Evolutionary conservation across 2,329 filamentous ascomycete genomes (phyloP), one percentile per base, ranked within the genome.

Genomic region (Juglanconis juglandina): DNA sequence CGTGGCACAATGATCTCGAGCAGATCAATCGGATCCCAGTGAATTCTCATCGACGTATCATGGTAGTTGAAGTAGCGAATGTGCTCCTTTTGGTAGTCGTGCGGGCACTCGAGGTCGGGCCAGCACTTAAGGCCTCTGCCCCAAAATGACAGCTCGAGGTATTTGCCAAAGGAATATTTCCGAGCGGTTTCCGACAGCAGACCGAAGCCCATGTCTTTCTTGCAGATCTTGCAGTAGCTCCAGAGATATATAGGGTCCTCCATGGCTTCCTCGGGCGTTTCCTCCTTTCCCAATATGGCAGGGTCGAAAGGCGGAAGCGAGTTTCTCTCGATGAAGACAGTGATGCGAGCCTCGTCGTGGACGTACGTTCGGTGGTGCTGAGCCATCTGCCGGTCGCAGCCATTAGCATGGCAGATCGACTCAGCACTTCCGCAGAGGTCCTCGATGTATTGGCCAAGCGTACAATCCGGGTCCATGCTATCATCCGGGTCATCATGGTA

Each of bases 161-260:
- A 99, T 74, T 99, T 99, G 10, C 92, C 95, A 69, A 99, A 96
- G 0, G 95, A 99, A 72, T 99, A 99, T 72, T 96, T 97, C 90
- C 92, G 99, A 0, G 93, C 96, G 68, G 87, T 92, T 59, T 92
- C 87, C 1, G 94, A 97, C 92, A 99, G 97, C 37, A 89, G 87
- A 66, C 91, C 90, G 52, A 93, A 87, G 44, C 92, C 90, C 0
- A 94, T 96, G 71, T 98, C 93, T 66, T 91, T 91, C 56, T 91
- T 88, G 73, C 96, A 99, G 35, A 91, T 82, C 68, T 96, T 95
- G 78, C 95, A 99, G 67, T 89, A 92, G 66, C 92, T 98, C 96
- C 96, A 99, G 92, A 99, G 97, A 60, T 93, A 84, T 59, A 99
- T 96, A 3, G 88, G 90, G 48, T 78, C 76, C 47, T 74, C 74